These are phyloP conservation scores for Amaranthus palmeri DNA, from an alignment of 148 eudicot species.

Conservation along the genomic window DNA sequence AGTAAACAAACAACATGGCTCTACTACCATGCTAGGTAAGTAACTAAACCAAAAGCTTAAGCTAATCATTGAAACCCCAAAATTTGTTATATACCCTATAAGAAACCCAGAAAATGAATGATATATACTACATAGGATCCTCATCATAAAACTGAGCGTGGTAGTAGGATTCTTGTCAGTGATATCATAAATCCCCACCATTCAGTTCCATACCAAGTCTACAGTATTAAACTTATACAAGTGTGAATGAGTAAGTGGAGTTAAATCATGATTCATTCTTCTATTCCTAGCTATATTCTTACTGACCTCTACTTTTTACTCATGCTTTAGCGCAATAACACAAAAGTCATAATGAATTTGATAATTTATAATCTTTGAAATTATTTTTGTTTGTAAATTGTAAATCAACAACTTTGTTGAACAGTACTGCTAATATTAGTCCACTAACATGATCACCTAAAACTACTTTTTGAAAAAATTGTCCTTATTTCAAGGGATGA, in stretches of 20 bases:
- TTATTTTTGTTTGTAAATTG: neutral
- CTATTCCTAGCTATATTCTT: neutral
- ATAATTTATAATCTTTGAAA: too few relatives aligned
- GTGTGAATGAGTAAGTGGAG: neutral
- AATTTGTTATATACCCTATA: too few relatives aligned
- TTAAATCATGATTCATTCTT: neutral
- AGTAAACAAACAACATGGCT: too few relatives aligned
- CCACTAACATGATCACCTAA: constrained; percentile 26
- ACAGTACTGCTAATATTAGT: constrained; percentile 12
- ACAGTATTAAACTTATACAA: neutral
- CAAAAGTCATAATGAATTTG: constrained; percentile 6
- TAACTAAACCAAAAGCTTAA: too few relatives aligned
- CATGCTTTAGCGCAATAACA: constrained; percentile 19
- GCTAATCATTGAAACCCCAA: too few relatives aligned
- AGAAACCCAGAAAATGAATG: too few relatives aligned
- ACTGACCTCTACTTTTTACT: constrained; percentile 4
- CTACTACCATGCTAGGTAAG: too few relatives aligned
- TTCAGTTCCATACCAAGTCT: neutral
- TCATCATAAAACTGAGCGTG: neutral
- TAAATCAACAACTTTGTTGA: constrained; percentile 8
- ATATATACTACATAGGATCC: too few relatives aligned
- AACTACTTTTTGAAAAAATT: constrained; percentile 30
- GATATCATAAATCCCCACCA: neutral
- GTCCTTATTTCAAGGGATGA: constrained; percentile 29
- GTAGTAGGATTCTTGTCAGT: neutral